Evolutionary conservation across 495 filamentous ascomycete genomes (phyloP).

Genomic region (Aspergillus taichungensis): DNA sequence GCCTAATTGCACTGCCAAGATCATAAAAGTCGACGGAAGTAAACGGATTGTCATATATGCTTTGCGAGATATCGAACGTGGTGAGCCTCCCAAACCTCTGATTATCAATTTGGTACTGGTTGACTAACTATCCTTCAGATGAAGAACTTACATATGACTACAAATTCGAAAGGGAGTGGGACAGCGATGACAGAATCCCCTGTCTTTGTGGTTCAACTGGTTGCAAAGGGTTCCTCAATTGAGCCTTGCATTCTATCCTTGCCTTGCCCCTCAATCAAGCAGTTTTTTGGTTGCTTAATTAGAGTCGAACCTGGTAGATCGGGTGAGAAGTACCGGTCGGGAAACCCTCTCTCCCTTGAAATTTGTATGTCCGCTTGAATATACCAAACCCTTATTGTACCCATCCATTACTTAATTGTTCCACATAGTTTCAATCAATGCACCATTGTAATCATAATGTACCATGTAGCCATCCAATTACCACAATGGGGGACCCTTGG

Average conservation of each 20-base stretch:
- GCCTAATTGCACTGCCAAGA: slow-evolving; percentile 98
- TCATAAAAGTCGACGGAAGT: slow-evolving; percentile 98
- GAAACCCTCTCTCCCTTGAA: too few relatives aligned
- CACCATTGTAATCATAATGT: too few relatives aligned
- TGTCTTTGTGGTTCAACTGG: slow-evolving; percentile 92
- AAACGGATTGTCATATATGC: slow-evolving; percentile 99
- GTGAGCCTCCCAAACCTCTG: slow-evolving; percentile 48
- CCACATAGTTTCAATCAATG: not conserved
- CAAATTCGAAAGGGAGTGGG: slow-evolving; percentile 97
- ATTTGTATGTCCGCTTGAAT: too few relatives aligned
- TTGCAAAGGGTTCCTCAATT: slow-evolving; percentile 99
- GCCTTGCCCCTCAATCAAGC: too few relatives aligned
- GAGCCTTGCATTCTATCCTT: slow-evolving; percentile 16
- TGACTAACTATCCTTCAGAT: slow-evolving; percentile 55
- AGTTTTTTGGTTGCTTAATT: too few relatives aligned
- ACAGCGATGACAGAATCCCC: slow-evolving; percentile 88
- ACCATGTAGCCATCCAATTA: too few relatives aligned
- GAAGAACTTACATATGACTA: slow-evolving; percentile 99
- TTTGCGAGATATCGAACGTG: slow-evolving; percentile 83
- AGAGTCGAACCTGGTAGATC: too few relatives aligned
- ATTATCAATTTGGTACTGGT: not conserved
- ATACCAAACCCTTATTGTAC: not conserved
- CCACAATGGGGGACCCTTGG: too few relatives aligned
- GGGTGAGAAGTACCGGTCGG: too few relatives aligned
- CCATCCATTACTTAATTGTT: not conserved